Evolutionary conservation across 805 yeast genomes (phyloP).

Genomic region (Blastobotrys mokoenaii): DNA sequence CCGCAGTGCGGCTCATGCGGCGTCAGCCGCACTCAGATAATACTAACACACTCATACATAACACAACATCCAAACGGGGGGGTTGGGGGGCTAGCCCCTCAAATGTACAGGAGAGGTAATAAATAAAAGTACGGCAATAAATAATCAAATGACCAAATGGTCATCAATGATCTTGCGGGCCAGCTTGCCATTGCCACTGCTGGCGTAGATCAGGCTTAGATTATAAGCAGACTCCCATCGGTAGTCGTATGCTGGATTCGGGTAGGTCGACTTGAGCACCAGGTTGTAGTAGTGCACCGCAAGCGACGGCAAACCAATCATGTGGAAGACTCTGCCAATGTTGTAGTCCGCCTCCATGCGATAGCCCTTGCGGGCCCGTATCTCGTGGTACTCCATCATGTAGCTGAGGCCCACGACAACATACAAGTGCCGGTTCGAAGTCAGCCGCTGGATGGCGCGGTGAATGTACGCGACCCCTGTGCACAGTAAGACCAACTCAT

Average conservation of each 20-base stretch:
- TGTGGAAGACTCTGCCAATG: conserved; percentile 75
- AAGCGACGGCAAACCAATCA: conserved; percentile 64
- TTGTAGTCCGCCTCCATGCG: conserved; percentile 76
- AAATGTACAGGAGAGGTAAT: not conserved
- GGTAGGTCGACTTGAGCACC: conserved; percentile 39
- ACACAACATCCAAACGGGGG: too few relatives aligned
- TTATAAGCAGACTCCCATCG: conserved; percentile 82
- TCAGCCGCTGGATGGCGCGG: conserved; percentile 83
- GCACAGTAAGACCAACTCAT: conserved; percentile 69
- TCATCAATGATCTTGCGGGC: conserved; percentile 59
- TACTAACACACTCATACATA: too few relatives aligned
- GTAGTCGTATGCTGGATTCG: conserved; percentile 49
- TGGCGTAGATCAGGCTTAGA: conserved; percentile 61
- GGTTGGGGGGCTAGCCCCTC: too few relatives aligned
- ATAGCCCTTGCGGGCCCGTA: conserved; percentile 39
- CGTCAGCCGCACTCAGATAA: too few relatives aligned
- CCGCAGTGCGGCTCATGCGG: too few relatives aligned
- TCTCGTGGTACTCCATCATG: conserved; percentile 58
- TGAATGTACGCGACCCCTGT: conserved; percentile 79
- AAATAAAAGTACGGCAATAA: not conserved
- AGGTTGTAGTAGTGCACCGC: conserved; percentile 69
- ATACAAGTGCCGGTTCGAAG: conserved; percentile 79
- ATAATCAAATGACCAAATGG: conserved; percentile 45
- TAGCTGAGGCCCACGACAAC: conserved; percentile 80
- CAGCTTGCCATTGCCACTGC: conserved; percentile 60